A percentile compares a stretch with the other conserved stretches of the same genome.
Conservation (phyloP, 495 filamentous ascomycete species). For the Hypoxylon cercidicola region DNA sequence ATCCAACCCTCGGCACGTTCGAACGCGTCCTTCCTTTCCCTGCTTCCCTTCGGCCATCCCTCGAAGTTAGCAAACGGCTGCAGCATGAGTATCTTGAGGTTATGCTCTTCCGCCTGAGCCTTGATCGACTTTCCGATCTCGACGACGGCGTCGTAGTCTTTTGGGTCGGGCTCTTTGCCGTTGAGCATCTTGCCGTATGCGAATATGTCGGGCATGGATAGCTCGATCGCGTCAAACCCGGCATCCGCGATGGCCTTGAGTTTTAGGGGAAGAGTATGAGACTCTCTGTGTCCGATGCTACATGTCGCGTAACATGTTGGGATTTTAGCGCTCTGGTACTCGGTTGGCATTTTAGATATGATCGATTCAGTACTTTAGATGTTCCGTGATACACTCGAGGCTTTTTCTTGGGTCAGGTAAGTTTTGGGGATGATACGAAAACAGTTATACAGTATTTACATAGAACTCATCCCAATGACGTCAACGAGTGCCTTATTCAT, state of each 20-base stretch:
- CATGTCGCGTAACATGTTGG: slow-evolving; percentile 73
- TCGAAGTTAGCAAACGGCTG: slow-evolving; percentile 87
- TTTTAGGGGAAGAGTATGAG: slow-evolving; percentile 69
- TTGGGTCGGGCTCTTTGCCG: slow-evolving; percentile 58
- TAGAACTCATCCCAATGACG: slow-evolving; percentile 28
- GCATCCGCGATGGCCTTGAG: slow-evolving; percentile 73
- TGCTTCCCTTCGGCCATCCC: slow-evolving; percentile 71
- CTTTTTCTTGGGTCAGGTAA: not conserved
- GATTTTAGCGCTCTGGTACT: slow-evolving; percentile 50
- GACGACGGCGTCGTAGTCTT: slow-evolving; percentile 67
- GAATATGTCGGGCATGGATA: slow-evolving; percentile 80
- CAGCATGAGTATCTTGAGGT: slow-evolving; percentile 74
- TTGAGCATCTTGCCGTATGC: slow-evolving; percentile 65
- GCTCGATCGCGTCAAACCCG: slow-evolving; percentile 76
- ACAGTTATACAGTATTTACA: not conserved
- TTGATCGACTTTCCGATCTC: slow-evolving; percentile 62
- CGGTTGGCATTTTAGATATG: slow-evolving; percentile 37
- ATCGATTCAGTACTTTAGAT: not conserved
- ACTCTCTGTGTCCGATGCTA: slow-evolving; percentile 64
- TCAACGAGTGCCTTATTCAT: slow-evolving; percentile 30
- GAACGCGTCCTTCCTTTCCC: slow-evolving; percentile 73
- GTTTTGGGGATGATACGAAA: not conserved
- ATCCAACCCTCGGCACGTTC: slow-evolving; percentile 74
- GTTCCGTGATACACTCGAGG: not conserved
- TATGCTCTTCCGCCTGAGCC: slow-evolving; percentile 60